phyloP scores from a whole-genome alignment of 257 asterid genomes.

The Solanum gracilifrons region DNA sequence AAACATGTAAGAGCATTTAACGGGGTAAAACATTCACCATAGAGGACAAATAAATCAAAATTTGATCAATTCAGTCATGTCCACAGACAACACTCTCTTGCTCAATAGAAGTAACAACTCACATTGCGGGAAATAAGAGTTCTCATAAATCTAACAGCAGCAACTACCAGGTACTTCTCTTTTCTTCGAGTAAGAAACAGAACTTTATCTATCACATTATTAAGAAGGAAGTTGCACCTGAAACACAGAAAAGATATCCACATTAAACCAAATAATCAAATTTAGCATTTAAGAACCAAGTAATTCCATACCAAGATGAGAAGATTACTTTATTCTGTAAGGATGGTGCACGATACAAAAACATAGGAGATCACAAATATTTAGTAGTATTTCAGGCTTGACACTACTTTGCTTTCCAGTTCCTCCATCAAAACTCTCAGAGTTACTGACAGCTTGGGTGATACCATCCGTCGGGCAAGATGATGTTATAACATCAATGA shows the following conservation, averaged over 20 bases:
- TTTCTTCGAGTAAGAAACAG: conserved; percentile 68
- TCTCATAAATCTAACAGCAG: conserved; percentile 86
- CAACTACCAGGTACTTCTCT: conserved; percentile 85
- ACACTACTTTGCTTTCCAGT: conserved; percentile 31
- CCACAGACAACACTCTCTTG: neutral
- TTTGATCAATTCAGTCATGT: neutral
- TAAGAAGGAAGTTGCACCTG: conserved; percentile 89
- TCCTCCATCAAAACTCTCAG: conserved; percentile 35
- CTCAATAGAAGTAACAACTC: conserved; percentile 23
- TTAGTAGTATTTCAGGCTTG: conserved; percentile 82
- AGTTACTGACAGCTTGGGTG: conserved; percentile 22
- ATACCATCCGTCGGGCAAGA: conserved; percentile 46
- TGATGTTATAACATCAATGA: conserved; percentile 67
- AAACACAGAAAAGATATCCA: conserved; percentile 6
- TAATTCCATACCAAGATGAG: neutral
- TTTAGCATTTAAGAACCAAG: neutral
- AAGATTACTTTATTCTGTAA: conserved; percentile 70
- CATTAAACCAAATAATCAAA: neutral
- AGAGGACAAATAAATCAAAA: neutral
- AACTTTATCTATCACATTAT: conserved; percentile 78
- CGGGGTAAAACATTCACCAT: neutral
- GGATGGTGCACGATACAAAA: conserved; percentile 94
- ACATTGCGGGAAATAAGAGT: conserved; percentile 85
- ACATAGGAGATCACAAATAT: conserved; percentile 88
- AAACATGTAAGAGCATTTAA: neutral